A percentile compares a stretch with the other conserved stretches of the same genome.
Conservation (phyloP, 1,284 basidiomycete genomes). For the Peniophora sp. region DNA sequence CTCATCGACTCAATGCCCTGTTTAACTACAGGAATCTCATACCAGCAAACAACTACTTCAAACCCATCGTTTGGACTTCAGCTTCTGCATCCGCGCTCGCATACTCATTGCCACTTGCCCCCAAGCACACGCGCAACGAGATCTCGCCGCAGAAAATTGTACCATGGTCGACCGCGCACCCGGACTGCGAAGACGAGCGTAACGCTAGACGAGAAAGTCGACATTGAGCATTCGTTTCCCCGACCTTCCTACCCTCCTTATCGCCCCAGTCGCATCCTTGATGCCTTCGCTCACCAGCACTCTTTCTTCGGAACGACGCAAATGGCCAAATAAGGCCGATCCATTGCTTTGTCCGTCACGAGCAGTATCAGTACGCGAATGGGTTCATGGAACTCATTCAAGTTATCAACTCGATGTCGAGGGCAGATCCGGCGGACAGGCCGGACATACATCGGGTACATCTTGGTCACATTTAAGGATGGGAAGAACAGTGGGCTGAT, state of each 20-base stretch:
- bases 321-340: slow-evolving; percentile 82
- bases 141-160: slow-evolving; percentile 90
- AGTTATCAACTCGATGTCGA: slow-evolving; percentile 81
- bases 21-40: slow-evolving; percentile 87
- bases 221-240: slow-evolving; percentile 65
- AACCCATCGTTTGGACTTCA: slow-evolving; percentile 98
- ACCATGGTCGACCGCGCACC: slow-evolving; percentile 96
- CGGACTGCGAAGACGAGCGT: slow-evolving; percentile 89
- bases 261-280: slow-evolving; percentile 94
- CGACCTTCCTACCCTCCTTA: neutral
- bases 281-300: slow-evolving; percentile 85
- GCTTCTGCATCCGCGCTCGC: slow-evolving; percentile 78
- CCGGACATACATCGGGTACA: slow-evolving; percentile 78
- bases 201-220: slow-evolving; percentile 87
- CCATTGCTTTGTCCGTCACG: slow-evolving; percentile 92
- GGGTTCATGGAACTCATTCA: slow-evolving; percentile 72
- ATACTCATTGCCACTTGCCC: slow-evolving; percentile 74
- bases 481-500: neutral
- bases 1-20: neutral
- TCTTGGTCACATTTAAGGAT: neutral
- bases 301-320: slow-evolving; percentile 89
- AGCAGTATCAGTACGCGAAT: slow-evolving; percentile 75
- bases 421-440: slow-evolving; percentile 70
- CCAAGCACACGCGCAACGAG: slow-evolving; percentile 81
- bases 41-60: slow-evolving; percentile 82